A percentile compares a stretch with the other conserved stretches of the same genome.
Evolutionary conservation across 148 eudicot genomes (phyloP).

Genomic region (Talinum fruticosum): DNA sequence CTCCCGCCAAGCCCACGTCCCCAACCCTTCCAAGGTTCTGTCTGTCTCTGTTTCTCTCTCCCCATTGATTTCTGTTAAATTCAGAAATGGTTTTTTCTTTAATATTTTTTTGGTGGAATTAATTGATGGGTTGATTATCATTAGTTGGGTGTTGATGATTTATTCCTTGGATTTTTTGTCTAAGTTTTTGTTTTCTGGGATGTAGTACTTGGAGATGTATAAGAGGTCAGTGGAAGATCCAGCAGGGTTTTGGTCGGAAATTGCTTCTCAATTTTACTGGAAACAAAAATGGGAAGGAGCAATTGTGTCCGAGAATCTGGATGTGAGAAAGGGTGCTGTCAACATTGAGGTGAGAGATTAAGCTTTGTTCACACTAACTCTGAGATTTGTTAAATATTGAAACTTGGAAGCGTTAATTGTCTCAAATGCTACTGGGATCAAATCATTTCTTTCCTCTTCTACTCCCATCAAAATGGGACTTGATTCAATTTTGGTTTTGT

Average conservation of each 20-base stretch:
- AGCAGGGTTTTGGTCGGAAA: constrained; percentile 88
- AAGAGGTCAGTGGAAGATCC: constrained; percentile 90
- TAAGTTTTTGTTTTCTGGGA: not conserved
- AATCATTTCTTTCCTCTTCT: not conserved
- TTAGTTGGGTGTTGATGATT: not conserved
- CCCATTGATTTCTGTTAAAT: constrained; percentile 5
- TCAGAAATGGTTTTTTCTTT: not conserved
- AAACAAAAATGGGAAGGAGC: constrained; percentile 60
- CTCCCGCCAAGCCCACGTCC: constrained; percentile 55
- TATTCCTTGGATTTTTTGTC: not conserved
- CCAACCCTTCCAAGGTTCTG: constrained; percentile 55
- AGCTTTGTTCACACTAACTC: not conserved
- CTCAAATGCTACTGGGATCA: not conserved
- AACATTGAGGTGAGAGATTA: constrained; percentile 60
- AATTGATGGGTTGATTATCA: not conserved
- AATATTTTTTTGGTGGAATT: not conserved
- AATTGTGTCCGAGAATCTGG: constrained; percentile 71
- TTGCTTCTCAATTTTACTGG: constrained; percentile 88
- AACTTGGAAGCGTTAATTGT: not conserved
- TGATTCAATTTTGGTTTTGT: constrained; percentile 11
- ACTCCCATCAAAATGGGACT: not conserved
- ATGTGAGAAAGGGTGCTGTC: constrained; percentile 64
- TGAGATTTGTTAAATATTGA: not conserved
- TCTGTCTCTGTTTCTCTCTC: not conserved
- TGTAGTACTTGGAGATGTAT: constrained; percentile 91